Evolutionary conservation across 2,329 filamentous ascomycete species (phyloP), one percentile per base, ranked within the genome.

Genomic region (Claviceps maximensis): DNA sequence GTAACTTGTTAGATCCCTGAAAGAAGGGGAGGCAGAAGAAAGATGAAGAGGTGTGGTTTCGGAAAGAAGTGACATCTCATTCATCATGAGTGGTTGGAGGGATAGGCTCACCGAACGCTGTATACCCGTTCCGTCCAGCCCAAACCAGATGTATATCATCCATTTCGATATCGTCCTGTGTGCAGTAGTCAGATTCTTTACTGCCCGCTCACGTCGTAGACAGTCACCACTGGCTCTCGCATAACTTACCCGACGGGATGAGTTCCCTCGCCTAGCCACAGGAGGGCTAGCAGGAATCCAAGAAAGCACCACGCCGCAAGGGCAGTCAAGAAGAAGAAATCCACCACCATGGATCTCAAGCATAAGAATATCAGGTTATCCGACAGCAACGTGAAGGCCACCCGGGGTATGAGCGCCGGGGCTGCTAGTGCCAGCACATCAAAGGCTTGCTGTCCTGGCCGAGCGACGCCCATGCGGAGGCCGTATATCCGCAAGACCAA

Each of bases 131-230:
- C 79, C 88, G 60, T 93, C 88, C 1, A 94, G 78, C 2, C 88
- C 88, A 62, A 94, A 93, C 88, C 88, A 94, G 58, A 94, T 90
- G 78, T 86, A 93, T 1, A 93, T 78, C 87, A 94, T 91, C 88
- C 88, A 94, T 67, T 90, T 89, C 46, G 82, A 82, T 56, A 93
- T 89, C 1, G 83, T 87, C 4, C 74, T 78, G 47, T 78, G 48
- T 13, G 25, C 33, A 15, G 17, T 13, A n/a, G 41, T 55, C 33
- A 55, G 53, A 27, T 17, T 23, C 12, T 4, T 17, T 13, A 6
- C 44, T 6, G 4, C 19, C 17, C 15, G 19, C n/a, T 21, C 13
- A 45, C 2, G 3, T 46, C 15, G n/a, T 23, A 9, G 38, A 3
- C 41, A 21, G 29, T 10, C 15, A 23, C 25, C 9, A 12, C 12